Base-by-base conservation (phyloP, 306 rosid genomes). In the Lathyrus sativus region DNA sequence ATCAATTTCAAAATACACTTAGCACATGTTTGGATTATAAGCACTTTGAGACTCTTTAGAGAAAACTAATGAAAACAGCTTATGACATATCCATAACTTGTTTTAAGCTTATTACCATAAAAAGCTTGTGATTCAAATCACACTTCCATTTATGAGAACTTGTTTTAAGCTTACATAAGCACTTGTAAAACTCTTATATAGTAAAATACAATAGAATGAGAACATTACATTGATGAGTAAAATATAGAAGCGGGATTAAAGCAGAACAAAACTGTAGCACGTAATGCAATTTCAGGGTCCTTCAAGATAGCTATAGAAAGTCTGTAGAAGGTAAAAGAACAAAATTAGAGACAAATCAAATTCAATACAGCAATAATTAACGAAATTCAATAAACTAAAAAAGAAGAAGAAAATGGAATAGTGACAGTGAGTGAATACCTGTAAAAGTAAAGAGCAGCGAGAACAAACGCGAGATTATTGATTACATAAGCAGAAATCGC, bases 181-280 rank as follows among this genome's bases (percentile, higher is more conserved):
- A 9, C 57, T 51, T 51, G 4, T 26, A 26, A 26, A 26, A 3
- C 28, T 31, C 12, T 12, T 22, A 24, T 7, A 7, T 31, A 35
- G 39, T 35, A 46, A 49, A 62, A 14, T 18, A 4, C 2, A 50
- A 41, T 42, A 48, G 5, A 41, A 73, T 62, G 31, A 49, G 19
- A 73, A 11, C 13, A 62, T 78, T 86, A 90, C 96, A 93, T 79
- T 11, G 96, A 90, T 28, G 97, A 86, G 79, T 90, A 93, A 65
- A 90, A 93, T 51, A 90, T 77, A 11, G 93, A 90, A 42, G 98
- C 98, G 7, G 97, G 98, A 56, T 93, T 93, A 81, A 93, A 90
- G 86, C 98, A 93, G 82, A 90, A 93, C 76, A 93, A 74, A 55
- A 93, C n/a, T 0, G 97, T 81, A 76, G 97, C 97, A 41, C 89